Base-by-base conservation (phyloP, 345 rosid species). In the Clausena lansium region DNA sequence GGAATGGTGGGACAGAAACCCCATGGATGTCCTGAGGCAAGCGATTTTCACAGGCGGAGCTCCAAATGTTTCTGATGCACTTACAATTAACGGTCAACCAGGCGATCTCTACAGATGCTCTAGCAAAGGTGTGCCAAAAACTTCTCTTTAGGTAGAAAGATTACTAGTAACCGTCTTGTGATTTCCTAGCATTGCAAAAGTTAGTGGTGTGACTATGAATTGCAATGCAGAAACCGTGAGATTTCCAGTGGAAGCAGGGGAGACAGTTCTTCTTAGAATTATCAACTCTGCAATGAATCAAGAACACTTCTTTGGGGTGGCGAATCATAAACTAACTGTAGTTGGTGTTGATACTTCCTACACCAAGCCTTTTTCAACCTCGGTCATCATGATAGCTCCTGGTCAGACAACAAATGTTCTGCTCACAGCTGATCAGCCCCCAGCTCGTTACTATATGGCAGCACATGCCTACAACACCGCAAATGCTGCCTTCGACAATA, bases 101-200 rank as follows among this genome's bases (percentile, higher is more conserved):
- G 98, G 99, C 35, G 96, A 95, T 76, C 81, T 93, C 57, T 93
- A 93, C 75, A 86, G 91, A 85, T 95, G 98, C 87, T 93, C 99
- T 22, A 88, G 74, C 70, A 81, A 83, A 88, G 93, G 96, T 89
- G 67, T 67, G 79, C 77, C 77, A 13, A 30, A 14, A 25, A 11
- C 72, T 35, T 27, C 69, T 39, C 13, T 61, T 45, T 75, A 50
- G 24, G 70, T 9, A 39, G 68, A 60, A 24, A 41, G 25, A 60
- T 25, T 60, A 19, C 67, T 25, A 8, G 68, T 38, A n/a, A 74
- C 30, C 68, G 20, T 25, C 22, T 7, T 39, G 2, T 24, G 5
- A 50, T 45, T 36, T 13, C 38, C 27, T 10, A 73, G 76, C 8
- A 17, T 27, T 17, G 14, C 75, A 45, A 71, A n/a, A 71, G 64